These are phyloP conservation scores for Mortierella sp. DNA, from an alignment of 371 early-diverging fungal species.

Conservation along the genomic window DNA sequence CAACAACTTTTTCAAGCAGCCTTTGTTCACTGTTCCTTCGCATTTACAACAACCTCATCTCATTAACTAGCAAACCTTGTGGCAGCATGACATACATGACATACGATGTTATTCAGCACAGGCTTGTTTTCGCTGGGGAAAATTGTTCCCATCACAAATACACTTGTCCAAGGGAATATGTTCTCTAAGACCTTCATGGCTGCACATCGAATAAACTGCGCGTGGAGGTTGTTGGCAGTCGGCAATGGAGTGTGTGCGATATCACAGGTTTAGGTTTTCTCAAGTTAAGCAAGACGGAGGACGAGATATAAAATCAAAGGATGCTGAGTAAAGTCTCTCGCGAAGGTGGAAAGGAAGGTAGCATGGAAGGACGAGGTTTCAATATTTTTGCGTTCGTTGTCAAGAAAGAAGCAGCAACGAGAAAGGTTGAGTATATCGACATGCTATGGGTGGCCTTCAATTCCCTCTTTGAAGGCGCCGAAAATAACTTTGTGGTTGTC, in stretches of 20 bases:
- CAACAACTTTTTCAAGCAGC: too few species aligned
- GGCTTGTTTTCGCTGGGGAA: too few species aligned
- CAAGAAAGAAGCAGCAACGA: not conserved
- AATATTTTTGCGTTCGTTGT: not conserved
- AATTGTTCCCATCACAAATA: too few species aligned
- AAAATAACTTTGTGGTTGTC: not conserved
- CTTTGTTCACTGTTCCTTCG: too few species aligned
- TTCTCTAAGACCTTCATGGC: not conserved
- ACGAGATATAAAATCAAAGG: not conserved
- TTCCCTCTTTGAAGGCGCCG: not conserved
- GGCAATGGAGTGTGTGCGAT: not conserved
- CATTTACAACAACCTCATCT: too few species aligned
- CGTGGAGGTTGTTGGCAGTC: not conserved
- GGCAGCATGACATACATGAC: too few species aligned
- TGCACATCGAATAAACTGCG: not conserved
- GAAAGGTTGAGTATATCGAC: not conserved
- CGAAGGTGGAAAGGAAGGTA: not conserved
- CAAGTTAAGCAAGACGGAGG: not conserved
- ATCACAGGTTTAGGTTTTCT: not conserved
- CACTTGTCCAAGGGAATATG: not conserved
- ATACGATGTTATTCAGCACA: too few species aligned
- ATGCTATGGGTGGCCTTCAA: not conserved
- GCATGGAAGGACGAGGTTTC: too few species aligned
- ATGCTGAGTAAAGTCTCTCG: not conserved
- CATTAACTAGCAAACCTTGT: too few species aligned